Base-by-base conservation (phyloP, 2,329 filamentous ascomycete genomes). In the Plenodomus lindquistii region DNA sequence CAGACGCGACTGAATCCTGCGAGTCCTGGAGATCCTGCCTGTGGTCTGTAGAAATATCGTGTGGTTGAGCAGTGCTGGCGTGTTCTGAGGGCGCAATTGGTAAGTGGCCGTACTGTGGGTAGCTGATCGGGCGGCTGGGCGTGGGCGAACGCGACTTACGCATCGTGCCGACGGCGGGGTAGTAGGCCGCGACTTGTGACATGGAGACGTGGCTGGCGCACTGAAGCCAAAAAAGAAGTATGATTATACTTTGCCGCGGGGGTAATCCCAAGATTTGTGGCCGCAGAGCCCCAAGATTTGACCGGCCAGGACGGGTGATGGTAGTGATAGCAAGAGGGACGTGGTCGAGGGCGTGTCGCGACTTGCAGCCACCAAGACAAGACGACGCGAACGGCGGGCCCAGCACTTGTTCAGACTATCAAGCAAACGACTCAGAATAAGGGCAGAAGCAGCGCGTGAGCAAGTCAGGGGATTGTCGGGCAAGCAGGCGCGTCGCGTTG, bases 1-100 rank as follows among this genome's bases (percentile, higher is more conserved):
- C 47, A 42, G 71, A 73, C 5, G 65, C 46, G 39, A 61, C 53
- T 1, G 68, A 71, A 36, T 72, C 69, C 48, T 73, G 70, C 24
- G 70, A 69, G 41, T 56, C 53, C 17, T 57, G 63, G 5, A 60
- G 40, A 17, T 60, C 56, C 37, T 46, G 37, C 40, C 55, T 44
- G 45, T 44, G 44, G 11, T 44, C 46, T 7, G 56, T 34, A 22
- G 52, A 34, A 43, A 50, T 50, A 29, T 48, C 35, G 16, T 59
- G 41, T 29, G 62, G 34, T 13, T 51, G 46, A 16, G 42, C 42
- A 46, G 46, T 39, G 24, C 55, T 47, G 48, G 48, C 37, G 57
- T 52, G 48, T 40, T 59, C 60, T 65, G 46, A 36, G 40, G 48
- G 42, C 40, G 47, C 52, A 57, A 51, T 56, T 48, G 52, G 55